Conservation (phyloP, 2,329 filamentous ascomycete genomes). For the Pyricularia pennisetigena region DNA sequence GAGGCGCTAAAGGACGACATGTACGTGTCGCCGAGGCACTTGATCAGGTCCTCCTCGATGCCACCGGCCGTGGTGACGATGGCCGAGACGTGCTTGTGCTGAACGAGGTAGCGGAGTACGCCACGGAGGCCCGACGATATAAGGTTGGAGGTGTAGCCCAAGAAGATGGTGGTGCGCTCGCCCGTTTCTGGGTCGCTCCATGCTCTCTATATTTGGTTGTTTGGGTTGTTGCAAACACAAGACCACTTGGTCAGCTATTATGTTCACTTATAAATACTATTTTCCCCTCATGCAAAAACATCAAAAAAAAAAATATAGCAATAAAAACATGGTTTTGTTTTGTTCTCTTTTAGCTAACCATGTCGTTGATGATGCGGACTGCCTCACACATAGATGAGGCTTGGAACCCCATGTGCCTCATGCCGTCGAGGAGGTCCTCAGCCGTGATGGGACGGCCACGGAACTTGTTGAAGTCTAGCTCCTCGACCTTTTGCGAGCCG, state of each 20-base stretch:
- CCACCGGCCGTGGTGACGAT: constrained; percentile 95
- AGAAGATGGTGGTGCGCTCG: constrained; percentile 81
- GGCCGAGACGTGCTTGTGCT: constrained; percentile 85
- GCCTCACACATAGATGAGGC: constrained; percentile 71
- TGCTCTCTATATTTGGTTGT: constrained; percentile 41
- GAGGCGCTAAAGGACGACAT: constrained; percentile 73
- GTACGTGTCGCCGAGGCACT: constrained; percentile 91
- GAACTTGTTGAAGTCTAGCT: constrained; percentile 85
- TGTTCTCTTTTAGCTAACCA: constrained; percentile 50
- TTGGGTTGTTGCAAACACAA: constrained; percentile 4
- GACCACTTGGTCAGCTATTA: constrained; percentile 6
- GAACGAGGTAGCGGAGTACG: constrained; percentile 81
- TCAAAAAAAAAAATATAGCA: not conserved
- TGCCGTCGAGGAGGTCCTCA: constrained; percentile 70
- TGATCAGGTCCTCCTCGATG: constrained; percentile 96
- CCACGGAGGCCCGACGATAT: constrained; percentile 93
- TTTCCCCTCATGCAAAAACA: not conserved
- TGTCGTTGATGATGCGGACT: constrained; percentile 85
- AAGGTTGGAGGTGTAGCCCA: constrained; percentile 95
- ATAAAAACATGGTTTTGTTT: not conserved
- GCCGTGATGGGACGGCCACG: constrained; percentile 68
- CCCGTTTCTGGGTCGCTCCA: constrained; percentile 75
- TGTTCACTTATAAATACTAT: constrained; percentile 1
- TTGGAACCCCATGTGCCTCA: constrained; percentile 75
- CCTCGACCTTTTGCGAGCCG: constrained; percentile 70